Evolutionary conservation across 2,329 filamentous ascomycete species (phyloP), one percentile per base, ranked within the genome.

Genomic region (Cytospora chrysosperma): DNA sequence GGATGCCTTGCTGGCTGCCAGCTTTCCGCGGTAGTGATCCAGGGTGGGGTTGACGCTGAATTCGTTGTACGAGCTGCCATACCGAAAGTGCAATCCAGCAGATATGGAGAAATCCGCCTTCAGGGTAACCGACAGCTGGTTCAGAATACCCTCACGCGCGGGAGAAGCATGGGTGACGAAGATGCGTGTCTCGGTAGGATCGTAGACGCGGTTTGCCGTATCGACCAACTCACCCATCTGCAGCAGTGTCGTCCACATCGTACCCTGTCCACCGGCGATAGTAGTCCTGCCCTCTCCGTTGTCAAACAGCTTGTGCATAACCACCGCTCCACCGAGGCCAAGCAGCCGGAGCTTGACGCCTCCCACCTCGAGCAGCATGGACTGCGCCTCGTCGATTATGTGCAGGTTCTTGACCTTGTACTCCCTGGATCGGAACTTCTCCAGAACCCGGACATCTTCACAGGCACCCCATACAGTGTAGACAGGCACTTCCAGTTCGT

Each of bases 291-390:
- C 95, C 74, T 99, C 95, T 61, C 95, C 95, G 70, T 99, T 99
- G 77, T 99, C 95, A 73, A 99, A 99, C 21, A 99, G 86, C 83
- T 99, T 99, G 84, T 99, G 95, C 93, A 99, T 99, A 65, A 99
- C 95, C 6, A 99, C 94, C 8, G 95, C 95, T 71, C 95, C 95
- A 68, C 95, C 95, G 37, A 99, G 84, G 67, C 95, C 95, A 32
- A 99, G 86, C 56, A 99, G 85, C 72, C 95, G 91, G 68, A 99
- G 87, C 84, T 98, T 98, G 61, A 99, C 92, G 63, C 95, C 95
- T 62, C 94, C 95, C 65, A 98, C 84, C 78, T 99, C 95, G 63
- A 99, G 84, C 70, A 99, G 82, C 82, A 96, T 91, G 43, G 95
- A 98, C 75, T 94, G 94, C 59, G 95, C 93, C 81, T 99, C 95